Evolutionary conservation across 2,329 filamentous ascomycete genomes (phyloP), one percentile per base, ranked within the genome.

Genomic region (Myriosclerotinia scirpicola): DNA sequence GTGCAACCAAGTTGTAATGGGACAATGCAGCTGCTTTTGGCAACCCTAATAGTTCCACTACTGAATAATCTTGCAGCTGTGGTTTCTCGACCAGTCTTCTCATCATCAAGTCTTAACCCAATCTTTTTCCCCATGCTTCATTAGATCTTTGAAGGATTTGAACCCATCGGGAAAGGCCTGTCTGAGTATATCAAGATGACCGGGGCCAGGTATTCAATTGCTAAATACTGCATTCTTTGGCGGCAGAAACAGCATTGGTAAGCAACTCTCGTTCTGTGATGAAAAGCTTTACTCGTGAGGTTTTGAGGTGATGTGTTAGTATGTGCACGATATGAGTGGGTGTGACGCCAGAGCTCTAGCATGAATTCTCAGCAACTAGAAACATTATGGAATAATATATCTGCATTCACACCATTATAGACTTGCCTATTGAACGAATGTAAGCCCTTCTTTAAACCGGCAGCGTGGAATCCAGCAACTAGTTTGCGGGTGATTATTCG

Each of bases 11-110:
- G 55, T 77, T 75, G 42, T 72, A 67, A 67, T 81, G 79, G 14
- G 76, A 76, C 8, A 79, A 65, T 14, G 74, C 71, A 8, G 77
- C 79, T 64, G 80, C 76, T 71, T 81, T 81, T 2, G 79, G 79
- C 8, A 78, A 70, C 82, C 86, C 90, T 86, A 92, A 92, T 78
- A 87, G 87, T 65, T 78, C 74, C 68, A 84, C 82, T 54, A 75
- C 78, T 63, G 50, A 74, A 75, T 76, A 80, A 44, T 82, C 80
- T 68, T 78, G 83, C 11, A 80, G 79, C 14, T 73, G 72, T 71
- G 0, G 74, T 81, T 69, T 81, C 71, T 20, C 71, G 73, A 3
- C 69, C 67, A 0, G 67, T 69, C 26, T 68, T 69, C 58, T 71
- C 63, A 48, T 73, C 69, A 61, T 74, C 69, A 26, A 55, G 76